Conservation (phyloP, 495 filamentous ascomycete genomes). For the Penicillium tannophilum region DNA sequence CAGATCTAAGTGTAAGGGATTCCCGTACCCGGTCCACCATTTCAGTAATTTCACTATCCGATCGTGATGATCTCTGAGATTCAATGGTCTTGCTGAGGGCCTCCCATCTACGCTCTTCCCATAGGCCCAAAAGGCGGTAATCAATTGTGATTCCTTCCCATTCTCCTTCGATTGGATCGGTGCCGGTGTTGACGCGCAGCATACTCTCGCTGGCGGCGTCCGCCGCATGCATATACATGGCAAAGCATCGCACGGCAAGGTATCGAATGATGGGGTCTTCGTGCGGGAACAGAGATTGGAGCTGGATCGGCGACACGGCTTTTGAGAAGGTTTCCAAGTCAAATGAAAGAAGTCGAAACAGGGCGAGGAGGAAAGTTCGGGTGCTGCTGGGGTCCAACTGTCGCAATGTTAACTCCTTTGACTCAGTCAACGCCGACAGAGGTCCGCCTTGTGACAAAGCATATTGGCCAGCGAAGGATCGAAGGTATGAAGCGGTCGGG, state of each 20-base stretch:
- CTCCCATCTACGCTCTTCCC: constrained; percentile 65
- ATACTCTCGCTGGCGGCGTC: constrained; percentile 76
- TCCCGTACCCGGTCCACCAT: constrained; percentile 37
- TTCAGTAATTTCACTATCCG: constrained; percentile 26
- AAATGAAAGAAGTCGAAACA: constrained; percentile 76
- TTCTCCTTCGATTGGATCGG: constrained; percentile 61
- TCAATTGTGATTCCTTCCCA: constrained; percentile 81
- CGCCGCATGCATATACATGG: constrained; percentile 75
- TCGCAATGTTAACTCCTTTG: constrained; percentile 40
- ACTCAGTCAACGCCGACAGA: constrained; percentile 42
- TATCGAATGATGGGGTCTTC: constrained; percentile 65
- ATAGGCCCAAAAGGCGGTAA: constrained; percentile 80
- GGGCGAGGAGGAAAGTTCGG: constrained; percentile 58
- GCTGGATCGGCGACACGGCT: constrained; percentile 61
- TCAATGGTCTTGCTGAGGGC: constrained; percentile 31
- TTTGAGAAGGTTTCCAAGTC: constrained; percentile 65
- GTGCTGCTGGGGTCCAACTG: constrained; percentile 39
- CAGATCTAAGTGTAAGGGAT: constrained; percentile 53
- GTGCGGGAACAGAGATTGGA: constrained; percentile 70
- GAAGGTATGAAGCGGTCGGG: constrained; percentile 74
- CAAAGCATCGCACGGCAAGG: constrained; percentile 77
- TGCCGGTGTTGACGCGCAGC: constrained; percentile 61
- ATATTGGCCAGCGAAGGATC: constrained; percentile 49
- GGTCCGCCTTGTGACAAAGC: constrained; percentile 43
- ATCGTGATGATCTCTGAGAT: constrained; percentile 23